Conservation (phyloP, 2,329 filamentous ascomycete genomes). For the Epicoccum sorghinum region DNA sequence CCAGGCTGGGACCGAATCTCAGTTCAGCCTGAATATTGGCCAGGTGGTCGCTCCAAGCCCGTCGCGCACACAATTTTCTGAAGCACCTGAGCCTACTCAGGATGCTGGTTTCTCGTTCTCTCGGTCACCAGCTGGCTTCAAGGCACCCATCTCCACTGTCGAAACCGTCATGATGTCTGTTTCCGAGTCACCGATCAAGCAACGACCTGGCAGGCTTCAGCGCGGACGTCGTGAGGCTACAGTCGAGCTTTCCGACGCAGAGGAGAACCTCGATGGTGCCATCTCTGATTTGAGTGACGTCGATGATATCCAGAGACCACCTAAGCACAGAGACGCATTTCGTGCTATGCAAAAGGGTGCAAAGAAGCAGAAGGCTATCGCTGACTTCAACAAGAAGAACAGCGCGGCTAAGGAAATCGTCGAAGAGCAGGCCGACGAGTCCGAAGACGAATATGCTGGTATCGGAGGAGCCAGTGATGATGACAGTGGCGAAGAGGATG, state of each 20-base stretch:
- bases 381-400: constrained; percentile 79
- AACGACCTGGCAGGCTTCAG: constrained; percentile 64
- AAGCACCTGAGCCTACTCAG: constrained; percentile 78
- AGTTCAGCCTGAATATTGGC: constrained; percentile 44
- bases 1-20: constrained; percentile 25
- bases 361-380: constrained; percentile 56
- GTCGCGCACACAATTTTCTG: constrained; percentile 67
- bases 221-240: constrained; percentile 49
- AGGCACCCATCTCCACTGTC: constrained; percentile 69
- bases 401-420: constrained; percentile 85
- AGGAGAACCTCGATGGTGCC: constrained; percentile 45
- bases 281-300: constrained; percentile 29
- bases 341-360: constrained; percentile 72
- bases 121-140: constrained; percentile 69
- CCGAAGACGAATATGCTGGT: constrained; percentile 96
- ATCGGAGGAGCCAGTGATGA: constrained; percentile 90
- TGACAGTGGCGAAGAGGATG: constrained; percentile 76
- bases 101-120: constrained; percentile 77
- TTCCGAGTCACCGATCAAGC: constrained; percentile 70
- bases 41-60: constrained; percentile 43
- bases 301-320: constrained; percentile 38
- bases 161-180: constrained; percentile 68
- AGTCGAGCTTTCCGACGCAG: constrained; percentile 54
- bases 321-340: constrained; percentile 64
- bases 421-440: constrained; percentile 94